Evolutionary conservation across 2,329 filamentous ascomycete species (phyloP).

Genomic region (Penicillium rolfsii): DNA sequence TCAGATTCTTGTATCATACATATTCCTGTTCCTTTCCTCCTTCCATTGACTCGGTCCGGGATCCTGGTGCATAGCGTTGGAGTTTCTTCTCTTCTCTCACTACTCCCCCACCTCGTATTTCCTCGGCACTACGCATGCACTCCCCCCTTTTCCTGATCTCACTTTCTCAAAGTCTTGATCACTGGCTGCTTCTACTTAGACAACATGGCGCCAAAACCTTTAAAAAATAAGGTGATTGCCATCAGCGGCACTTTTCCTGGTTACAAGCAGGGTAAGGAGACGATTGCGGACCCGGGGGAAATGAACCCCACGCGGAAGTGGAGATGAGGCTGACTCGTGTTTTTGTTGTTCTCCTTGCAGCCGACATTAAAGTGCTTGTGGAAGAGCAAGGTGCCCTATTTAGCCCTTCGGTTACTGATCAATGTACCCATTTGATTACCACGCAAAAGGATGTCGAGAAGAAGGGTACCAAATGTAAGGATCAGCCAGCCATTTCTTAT

Average conservation of each 20-base stretch:
- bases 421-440: slow-evolving; percentile 46
- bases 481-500: slow-evolving; percentile 31
- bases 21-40: background rate
- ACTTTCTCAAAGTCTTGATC: background rate
- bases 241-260: slow-evolving; percentile 64
- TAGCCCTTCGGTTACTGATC: slow-evolving; percentile 32
- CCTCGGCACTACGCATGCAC: background rate
- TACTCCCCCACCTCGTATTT: slow-evolving; percentile 1
- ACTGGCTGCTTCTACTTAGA: background rate
- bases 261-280: slow-evolving; percentile 53
- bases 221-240: slow-evolving; percentile 50
- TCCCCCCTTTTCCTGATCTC: background rate
- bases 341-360: slow-evolving; percentile 23
- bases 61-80: background rate
- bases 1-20: background rate
- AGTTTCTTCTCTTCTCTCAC: background rate
- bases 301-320: slow-evolving; percentile 13
- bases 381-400: slow-evolving; percentile 41
- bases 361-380: slow-evolving; percentile 37
- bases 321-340: slow-evolving; percentile 18
- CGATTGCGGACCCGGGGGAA: slow-evolving; percentile 1
- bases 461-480: slow-evolving; percentile 41
- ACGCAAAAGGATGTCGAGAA: slow-evolving; percentile 44
- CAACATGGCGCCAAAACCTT: slow-evolving; percentile 31
- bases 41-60: background rate